Evolutionary conservation across 1,284 basidiomycete species (phyloP), one percentile per base, ranked within the genome.

Genomic region (Irpex sp.): DNA sequence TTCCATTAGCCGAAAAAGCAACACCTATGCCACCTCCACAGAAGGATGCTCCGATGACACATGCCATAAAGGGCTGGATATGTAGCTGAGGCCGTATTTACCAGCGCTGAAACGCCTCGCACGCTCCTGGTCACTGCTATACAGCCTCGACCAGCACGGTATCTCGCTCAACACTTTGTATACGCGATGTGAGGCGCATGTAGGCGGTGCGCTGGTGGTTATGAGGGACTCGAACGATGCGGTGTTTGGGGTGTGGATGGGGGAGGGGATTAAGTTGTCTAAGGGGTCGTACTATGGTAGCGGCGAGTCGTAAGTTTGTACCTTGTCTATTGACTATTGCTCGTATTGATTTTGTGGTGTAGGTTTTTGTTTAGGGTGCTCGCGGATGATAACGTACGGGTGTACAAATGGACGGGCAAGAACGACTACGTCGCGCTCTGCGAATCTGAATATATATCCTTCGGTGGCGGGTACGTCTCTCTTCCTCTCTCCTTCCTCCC

Each of bases 111-210:
- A 90, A 15, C 88, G 92, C 3, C 83, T 98, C 4, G 84, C 92
- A 0, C 81, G 83, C 5, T 78, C 82, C n/a, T 98, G 97, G 97
- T 85, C 84, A 0, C 80, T 98, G 2, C 77, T 98, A 1, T 98
- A 98, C 77, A 96, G 94, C 8, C 80, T 97, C 15, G 97, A 99
- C 70, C 95, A 98, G 73, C 93, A 98, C 67, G 97, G 97, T 0
- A 95, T 96, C 55, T 96, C 94, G 7, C 80, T 98, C 8, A 86
- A 90, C 47, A 98, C 97, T 0, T 82, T 98, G 0, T 97, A 96
- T 72, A 70, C 84, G 1, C 82, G 84, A 1, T 90, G 90, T 57
- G 86, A 84, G 62, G 60, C 66, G 35, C 72, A 75, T 61, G 61
- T 62, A 13, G 74, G 76, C 15, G 85, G 87, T 1, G 81, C 83